These are phyloP conservation scores for Acacia crassicarpa DNA, from an alignment of 306 rosid genomes.

Conservation along the genomic window DNA sequence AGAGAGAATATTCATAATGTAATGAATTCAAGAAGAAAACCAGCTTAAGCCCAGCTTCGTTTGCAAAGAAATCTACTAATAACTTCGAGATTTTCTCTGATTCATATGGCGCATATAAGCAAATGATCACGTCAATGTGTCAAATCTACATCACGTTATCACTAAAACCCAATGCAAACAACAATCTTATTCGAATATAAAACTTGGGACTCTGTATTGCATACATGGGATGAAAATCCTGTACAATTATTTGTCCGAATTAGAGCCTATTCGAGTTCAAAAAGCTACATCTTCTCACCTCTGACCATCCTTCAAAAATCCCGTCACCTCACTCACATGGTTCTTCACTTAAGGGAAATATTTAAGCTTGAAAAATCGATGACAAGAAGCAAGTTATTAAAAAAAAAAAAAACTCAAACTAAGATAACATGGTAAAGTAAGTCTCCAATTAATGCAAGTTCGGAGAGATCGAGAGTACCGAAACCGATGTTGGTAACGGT, in stretches of 20 bases:
- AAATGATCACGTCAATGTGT: no score
- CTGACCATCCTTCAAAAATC: constrained; percentile 15
- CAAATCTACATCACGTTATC: no score
- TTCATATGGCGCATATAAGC: no score
- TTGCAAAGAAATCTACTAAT: no score
- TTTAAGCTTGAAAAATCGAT: not conserved
- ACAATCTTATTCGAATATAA: no score
- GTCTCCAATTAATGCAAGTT: not conserved
- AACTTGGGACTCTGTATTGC: not conserved
- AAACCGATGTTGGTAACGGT: constrained; percentile 74
- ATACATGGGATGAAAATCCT: not conserved
- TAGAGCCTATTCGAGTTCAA: not conserved
- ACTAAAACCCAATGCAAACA: no score
- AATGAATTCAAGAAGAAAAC: no score
- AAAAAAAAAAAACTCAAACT: not conserved
- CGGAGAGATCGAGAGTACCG: constrained; percentile 53
- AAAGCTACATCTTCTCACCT: constrained; percentile 20
- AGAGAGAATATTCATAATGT: no score
- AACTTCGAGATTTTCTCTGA: no score
- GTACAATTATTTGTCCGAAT: not conserved
- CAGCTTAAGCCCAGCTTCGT: no score
- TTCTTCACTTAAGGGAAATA: not conserved
- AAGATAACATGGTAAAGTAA: not conserved
- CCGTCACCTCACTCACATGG: constrained; percentile 1
- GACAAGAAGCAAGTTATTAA: not conserved